Base-by-base conservation (phyloP, 805 yeast genomes). In the Scheffersomyces ergatensis region DNA sequence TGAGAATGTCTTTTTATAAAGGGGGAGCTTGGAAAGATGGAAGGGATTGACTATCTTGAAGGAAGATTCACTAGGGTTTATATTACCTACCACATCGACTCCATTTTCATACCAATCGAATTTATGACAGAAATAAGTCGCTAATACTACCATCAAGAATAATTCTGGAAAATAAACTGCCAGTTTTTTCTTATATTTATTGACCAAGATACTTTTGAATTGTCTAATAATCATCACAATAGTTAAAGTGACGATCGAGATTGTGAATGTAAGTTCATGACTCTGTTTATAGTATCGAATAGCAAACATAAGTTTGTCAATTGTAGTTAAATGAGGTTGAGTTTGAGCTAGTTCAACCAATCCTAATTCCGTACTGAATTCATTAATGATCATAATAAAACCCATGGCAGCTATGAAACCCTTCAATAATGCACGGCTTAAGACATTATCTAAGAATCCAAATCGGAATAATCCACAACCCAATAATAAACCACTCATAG, bases 401-500 rank as follows among this genome's bases (percentile, higher is more conserved):
- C 96, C 97, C 44, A 89, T 88, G 3, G 93, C 93, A 11, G 89
- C 81, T 31, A 89, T 78, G 53, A 89, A 89, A 0, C 97, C 97
- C 46, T 89, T 74, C 11, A 89, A 62, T 24, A 89, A 64, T 0
- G 95, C 81, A 18, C 87, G 77, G 30, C 93, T 83, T 36, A 89
- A 67, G 2, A 89, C 85, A 44, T 82, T 84, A 51, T 88, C 96
- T 35, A 89, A 64, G 55, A 82, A 89, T 0, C 97, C 97, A 44
- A 85, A 78, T 18, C 96, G 67, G 20, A 81, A 63, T 7, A 89
- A 55, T 0, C 96, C 96, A 40, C 82, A 76, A 2, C 78, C 76
- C 3, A 89, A 62, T 13, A 87, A 64, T 15, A 80, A 67, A 3
- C 78, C 76, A 2, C 96, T 96, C 9, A 89, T 78, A 13, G 81